These are phyloP conservation scores for Cytospora leucostoma DNA, from an alignment of 2,329 filamentous ascomycete species.

Conservation along the genomic window DNA sequence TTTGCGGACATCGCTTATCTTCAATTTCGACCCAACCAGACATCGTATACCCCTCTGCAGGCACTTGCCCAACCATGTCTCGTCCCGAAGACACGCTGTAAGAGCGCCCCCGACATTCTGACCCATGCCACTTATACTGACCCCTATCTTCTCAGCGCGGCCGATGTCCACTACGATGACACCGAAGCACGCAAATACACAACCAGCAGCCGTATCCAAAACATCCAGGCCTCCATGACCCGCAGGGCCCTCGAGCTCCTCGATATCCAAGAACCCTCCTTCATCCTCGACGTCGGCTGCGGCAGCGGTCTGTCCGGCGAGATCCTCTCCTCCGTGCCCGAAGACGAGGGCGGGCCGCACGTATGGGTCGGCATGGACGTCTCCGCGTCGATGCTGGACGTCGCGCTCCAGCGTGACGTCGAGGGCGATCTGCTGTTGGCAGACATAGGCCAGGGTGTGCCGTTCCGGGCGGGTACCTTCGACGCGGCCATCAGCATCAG, in stretches of 20 bases:
- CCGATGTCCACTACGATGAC: conserved; percentile 98
- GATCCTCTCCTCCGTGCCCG: conserved; percentile 74
- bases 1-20: background rate
- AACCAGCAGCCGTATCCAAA: conserved; percentile 90
- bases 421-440: conserved; percentile 93
- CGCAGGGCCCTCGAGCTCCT: conserved; percentile 90
- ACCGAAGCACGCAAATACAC: conserved; percentile 96
- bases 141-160: conserved; percentile 60
- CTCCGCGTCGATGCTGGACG: conserved; percentile 91
- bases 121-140: conserved; percentile 27
- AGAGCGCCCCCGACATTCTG: conserved; percentile 35
- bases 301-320: conserved; percentile 93
- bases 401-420: conserved; percentile 87
- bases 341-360: conserved; percentile 79
- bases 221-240: conserved; percentile 94
- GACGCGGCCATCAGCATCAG: conserved; percentile 94
- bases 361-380: conserved; percentile 98
- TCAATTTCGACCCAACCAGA: conserved; percentile 19
- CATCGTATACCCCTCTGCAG: background rate
- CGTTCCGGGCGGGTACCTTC: conserved; percentile 88
- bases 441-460: conserved; percentile 93
- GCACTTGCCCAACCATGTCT: conserved; percentile 68
- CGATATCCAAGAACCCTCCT: conserved; percentile 72
- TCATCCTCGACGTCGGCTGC: conserved; percentile 96
- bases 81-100: conserved; percentile 94